Base-by-base conservation (phyloP, 2,329 filamentous ascomycete genomes). In the Macroventuria anomochaeta region DNA sequence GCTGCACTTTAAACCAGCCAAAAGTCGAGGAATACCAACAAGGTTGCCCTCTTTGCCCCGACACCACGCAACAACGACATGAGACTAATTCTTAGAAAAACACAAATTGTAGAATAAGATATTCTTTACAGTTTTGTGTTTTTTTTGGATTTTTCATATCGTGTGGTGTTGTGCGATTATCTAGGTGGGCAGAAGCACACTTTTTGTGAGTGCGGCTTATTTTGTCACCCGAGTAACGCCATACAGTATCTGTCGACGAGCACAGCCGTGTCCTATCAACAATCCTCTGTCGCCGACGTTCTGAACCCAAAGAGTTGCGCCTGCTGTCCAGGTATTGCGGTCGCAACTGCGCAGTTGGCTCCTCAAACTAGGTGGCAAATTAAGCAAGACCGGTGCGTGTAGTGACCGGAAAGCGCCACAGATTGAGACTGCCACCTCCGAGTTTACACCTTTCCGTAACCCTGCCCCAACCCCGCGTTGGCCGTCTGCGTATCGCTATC, bases 291-390 rank as follows among this genome's bases (percentile, higher is more conserved):
- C 7, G 25, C 8, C 3, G 5, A 32, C n/a, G 3, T 13, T 29
- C 2, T 7, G 15, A 15, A 33, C 2, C 21, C 7, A 11, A 23
- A 34, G 5, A 11, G 17, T 41, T 18, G 46, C 23, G 20, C 17
- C 17, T 36, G 21, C 13, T 13, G 11, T 41, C n/a, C 10, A 20
- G 17, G 7, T n/a, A 17, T 23, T 25, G 31, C 12, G 20, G 4
- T 13, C 17, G 40, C 17, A 32, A 21, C 33, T 29, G 23, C 15
- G 3, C 13, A 21, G 21, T 31, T 42, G 17, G 18, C 17, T 20
- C 18, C 36, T 28, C 11, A 39, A 23, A n/a, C 32, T 38, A 38
- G 33, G 43, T 46, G 33, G 44, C 51, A 43, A 43, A 33, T 36
- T 8, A 38, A 32, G 51, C 25, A 39, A 46, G 38, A 10, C 21